These are phyloP conservation scores for Jackrogersella multiformis DNA, from an alignment of 495 filamentous ascomycete species.

Conservation along the genomic window DNA sequence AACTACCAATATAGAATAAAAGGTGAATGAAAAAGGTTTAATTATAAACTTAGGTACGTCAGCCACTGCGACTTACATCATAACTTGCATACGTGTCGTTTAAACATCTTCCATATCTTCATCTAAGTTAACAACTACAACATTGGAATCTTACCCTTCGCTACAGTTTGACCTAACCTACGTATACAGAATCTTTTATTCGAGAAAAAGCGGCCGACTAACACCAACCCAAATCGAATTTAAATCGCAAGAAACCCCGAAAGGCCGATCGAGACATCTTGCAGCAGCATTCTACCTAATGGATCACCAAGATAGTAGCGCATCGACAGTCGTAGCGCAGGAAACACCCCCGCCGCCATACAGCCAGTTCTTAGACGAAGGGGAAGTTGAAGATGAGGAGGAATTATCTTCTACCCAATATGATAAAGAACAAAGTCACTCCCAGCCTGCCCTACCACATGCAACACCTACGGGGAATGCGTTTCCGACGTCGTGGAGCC, in stretches of 20 bases:
- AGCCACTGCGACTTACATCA: not conserved
- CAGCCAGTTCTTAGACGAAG: not conserved
- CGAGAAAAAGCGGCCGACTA: not conserved
- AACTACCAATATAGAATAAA: no score
- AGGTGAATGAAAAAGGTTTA: not conserved
- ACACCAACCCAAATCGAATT: not conserved
- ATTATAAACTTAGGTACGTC: not conserved
- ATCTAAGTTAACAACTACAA: not conserved
- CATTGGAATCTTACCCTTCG: not conserved
- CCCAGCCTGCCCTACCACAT: not conserved
- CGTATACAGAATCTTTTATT: not conserved
- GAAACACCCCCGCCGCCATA: constrained; percentile 21
- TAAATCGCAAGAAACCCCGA: no score
- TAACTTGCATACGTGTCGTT: not conserved
- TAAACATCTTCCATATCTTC: not conserved
- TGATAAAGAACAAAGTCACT: not conserved
- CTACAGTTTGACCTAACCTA: constrained; percentile 1
- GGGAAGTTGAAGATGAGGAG: not conserved
- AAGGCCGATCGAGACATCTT: not conserved
- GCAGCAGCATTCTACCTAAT: not conserved
- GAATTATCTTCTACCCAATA: not conserved
- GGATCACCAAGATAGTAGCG: constrained; percentile 3
- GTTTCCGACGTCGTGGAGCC: constrained; percentile 30
- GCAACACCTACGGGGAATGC: not conserved
- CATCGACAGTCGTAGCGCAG: not conserved